Conservation (phyloP, 2,329 filamentous ascomycete genomes). For the Phaeomoniella chlamydospora region DNA sequence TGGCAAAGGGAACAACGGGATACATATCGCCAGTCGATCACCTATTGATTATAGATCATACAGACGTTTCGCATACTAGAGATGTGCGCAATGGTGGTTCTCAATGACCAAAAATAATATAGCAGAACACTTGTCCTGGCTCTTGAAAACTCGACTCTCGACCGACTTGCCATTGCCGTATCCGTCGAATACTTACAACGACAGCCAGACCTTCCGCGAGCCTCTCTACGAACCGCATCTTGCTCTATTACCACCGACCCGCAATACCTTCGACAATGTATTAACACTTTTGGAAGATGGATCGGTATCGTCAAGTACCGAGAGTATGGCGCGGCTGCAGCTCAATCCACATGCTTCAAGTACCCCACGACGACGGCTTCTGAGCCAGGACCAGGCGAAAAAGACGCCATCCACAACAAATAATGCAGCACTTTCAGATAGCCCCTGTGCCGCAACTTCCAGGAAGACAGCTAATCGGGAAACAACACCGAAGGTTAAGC, state of each 20-base stretch:
- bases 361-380: slow-evolving; percentile 14
- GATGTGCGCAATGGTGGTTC: not conserved
- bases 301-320: not conserved
- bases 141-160: slow-evolving; percentile 24
- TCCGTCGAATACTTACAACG: slow-evolving; percentile 4
- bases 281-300: slow-evolving; percentile 7
- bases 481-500: no score
- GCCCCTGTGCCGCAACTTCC: no score
- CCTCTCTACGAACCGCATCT: not conserved
- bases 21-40: no score
- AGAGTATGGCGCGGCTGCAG: slow-evolving; percentile 28
- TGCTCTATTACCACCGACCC: not conserved
- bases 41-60: no score
- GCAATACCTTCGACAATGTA: not conserved
- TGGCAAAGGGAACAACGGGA: no score
- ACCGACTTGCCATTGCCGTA: not conserved
- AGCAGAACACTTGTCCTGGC: slow-evolving; percentile 29
- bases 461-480: no score
- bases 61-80: no score
- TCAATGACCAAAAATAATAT: slow-evolving; percentile 36
- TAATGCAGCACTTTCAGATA: no score
- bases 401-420: not conserved
- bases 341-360: slow-evolving; percentile 23
- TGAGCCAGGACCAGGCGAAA: not conserved
- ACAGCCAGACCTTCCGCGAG: slow-evolving; percentile 15